Base-by-base conservation (phyloP, 140 eudicot genomes). In the Stevia rebaudiana region DNA sequence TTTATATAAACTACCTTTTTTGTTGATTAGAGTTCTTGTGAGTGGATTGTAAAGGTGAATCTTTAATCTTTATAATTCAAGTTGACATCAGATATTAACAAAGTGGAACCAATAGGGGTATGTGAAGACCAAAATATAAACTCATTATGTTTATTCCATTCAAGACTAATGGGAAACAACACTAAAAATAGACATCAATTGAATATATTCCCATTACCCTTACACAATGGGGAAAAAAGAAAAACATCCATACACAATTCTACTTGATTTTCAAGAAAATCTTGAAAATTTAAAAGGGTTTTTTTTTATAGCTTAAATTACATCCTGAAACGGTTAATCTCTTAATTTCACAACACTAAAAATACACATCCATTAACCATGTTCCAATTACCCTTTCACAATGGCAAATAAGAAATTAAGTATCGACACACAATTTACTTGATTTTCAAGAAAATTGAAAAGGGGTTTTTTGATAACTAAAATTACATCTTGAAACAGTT, bases 81-180 rank as follows among this genome's bases (percentile, higher is more conserved):
- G 80, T 75, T 68, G 79, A 74, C 74, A 74, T 74, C 64, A 68
- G 65, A 67, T 74, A 66, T 67, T 74, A 59, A 49, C 58, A 49
- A 74, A 74, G 56, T 66, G 74, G 68, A 55, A 64, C 66, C 19
- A 40, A 43, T 73, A 41, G 71, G 36, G 56, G 49, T 25, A 43
- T 63, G 77, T 52, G 53, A 28, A 65, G 35, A 42, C 28, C 65
- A 42, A 40, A 52, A 63, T 5, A 43, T 13, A 24, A 43, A 70
- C 35, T 44, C 58, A 31, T 15, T 35, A 54, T 73, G 72, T 64
- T 47, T 44, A 18, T 73, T 42, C 66, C 30, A 64, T 64, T 73
- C 78, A 54, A 35, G 24, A 65, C 15, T 37, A 69, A 19, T 58
- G 56, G 67, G 10, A 73, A 51, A 52, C 71, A 28, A 55, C 73